Base-by-base conservation (phyloP, 2,329 filamentous ascomycete species). In the Blastomyces emzantsi region DNA sequence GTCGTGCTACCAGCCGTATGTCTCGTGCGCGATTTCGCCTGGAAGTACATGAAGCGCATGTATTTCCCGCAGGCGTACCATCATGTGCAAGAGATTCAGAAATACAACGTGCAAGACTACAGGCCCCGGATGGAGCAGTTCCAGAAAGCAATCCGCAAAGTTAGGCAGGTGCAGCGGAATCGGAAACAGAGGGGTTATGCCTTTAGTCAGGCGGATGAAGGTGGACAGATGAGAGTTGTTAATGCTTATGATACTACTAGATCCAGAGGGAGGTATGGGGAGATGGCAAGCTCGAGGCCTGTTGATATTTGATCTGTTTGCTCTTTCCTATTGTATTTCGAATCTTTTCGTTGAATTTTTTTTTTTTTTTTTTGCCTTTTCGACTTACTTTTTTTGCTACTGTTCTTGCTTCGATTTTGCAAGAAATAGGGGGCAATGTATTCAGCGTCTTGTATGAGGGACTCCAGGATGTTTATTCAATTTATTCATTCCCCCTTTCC, bases 91-190 rank as follows among this genome's bases (percentile, higher is more conserved):
- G 94, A 99, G 80, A 99, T 99, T 70, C 94, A 99, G 77, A 99
- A 99, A 79, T 99, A 97, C 80, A 99, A 99, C 72, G 96, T 99
- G 65, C 94, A 99, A 79, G 94, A 99, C 79, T 99, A 99, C 78
- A 84, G 94, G 73, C 94, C 94, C 66, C 87, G 94, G 73, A 99
- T 99, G 94, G 94, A 99, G 73, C 94, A 99, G 78, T 99, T 99
- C 82, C 94, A 99, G 79, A 99, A 99, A 79, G 94, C 94, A 28
- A 97, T 99, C 73, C 89, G 94, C 72, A 99, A 99, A 79, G 94
- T 99, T 62, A 87, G 94, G 61, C 94, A 99, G 78, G 94, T 97
- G 51, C 94, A 97, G 79, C 90, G 94, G 67, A 99, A 97, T 94
- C 91, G 94, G 74, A 99, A 99, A 79, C 94, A 99, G 79, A 89